Conservation (phyloP, 306 rosid genomes). For the Ormosia emarginata region DNA sequence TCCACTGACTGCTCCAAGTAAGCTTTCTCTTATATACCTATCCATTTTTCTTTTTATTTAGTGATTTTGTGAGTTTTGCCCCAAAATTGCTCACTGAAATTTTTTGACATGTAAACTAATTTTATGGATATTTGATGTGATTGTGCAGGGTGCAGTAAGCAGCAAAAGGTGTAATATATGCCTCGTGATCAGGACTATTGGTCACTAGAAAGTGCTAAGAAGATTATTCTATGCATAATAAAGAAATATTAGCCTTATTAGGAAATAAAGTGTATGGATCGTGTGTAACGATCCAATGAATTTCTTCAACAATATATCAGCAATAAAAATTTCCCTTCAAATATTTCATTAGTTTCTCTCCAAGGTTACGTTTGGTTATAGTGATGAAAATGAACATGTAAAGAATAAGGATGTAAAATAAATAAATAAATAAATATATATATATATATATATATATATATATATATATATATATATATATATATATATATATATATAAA, state of each 20-base stretch:
- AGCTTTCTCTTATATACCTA: neutral
- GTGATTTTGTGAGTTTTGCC: neutral
- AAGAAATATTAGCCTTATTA: neutral
- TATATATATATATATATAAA: too few species aligned
- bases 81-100: neutral
- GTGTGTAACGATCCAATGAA: neutral
- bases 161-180: neutral
- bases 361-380: neutral
- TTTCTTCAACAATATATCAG: neutral
- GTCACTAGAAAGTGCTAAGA: neutral
- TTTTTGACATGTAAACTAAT: neutral
- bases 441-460: too few species aligned
- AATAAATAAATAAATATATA: too few species aligned
- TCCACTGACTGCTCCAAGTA: constrained; percentile 58
- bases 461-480: too few species aligned
- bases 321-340: neutral
- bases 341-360: neutral
- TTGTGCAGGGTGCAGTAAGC: constrained; percentile 46
- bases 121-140: constrained; percentile 1
- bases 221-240: neutral
- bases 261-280: constrained; percentile 2
- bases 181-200: neutral
- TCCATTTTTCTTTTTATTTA: neutral
- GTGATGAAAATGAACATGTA: neutral
- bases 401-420: too few species aligned